Conservation (phyloP, 371 early-diverging fungal species). For the Smittium culicis region DNA sequence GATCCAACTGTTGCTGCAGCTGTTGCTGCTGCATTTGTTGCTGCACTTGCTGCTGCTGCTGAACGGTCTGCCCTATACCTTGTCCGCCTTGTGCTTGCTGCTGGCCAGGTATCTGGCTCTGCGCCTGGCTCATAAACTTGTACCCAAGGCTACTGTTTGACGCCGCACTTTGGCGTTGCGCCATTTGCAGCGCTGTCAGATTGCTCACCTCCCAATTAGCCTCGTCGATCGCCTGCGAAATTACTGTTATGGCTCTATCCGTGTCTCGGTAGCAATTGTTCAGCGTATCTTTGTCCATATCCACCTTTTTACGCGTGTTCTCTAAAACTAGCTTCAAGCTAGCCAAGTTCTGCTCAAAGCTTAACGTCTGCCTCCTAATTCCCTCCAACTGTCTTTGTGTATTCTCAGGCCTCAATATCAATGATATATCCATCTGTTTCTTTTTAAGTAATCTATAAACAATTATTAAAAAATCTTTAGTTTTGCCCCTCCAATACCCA, state of each 20-base stretch:
- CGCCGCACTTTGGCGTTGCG: slow-evolving; percentile 19
- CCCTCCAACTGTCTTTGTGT: not conserved
- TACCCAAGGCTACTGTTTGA: slow-evolving; percentile 8
- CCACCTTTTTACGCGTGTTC: not conserved
- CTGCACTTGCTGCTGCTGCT: not conserved
- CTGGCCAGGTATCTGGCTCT: no score
- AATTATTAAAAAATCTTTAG: no score
- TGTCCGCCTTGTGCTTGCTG: no score
- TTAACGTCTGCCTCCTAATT: not conserved
- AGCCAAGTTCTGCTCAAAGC: not conserved
- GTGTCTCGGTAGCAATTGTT: slow-evolving; percentile 8
- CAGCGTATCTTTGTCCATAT: not conserved
- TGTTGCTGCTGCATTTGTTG: not conserved
- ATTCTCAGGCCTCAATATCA: not conserved
- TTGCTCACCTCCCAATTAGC: slow-evolving; percentile 25
- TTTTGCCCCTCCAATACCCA: no score
- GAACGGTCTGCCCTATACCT: not conserved
- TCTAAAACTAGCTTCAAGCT: not conserved
- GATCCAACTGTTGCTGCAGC: slow-evolving; percentile 12
- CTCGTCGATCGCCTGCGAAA: slow-evolving; percentile 11
- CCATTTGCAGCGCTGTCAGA: slow-evolving; percentile 24
- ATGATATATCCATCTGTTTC: slow-evolving; percentile 2
- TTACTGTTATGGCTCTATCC: slow-evolving; percentile 7
- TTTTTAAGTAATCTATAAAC: slow-evolving; percentile 8
- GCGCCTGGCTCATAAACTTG: no score